These are phyloP conservation scores for Clonostachys solani DNA, from an alignment of 2,329 filamentous ascomycete genomes.

Conservation along the genomic window DNA sequence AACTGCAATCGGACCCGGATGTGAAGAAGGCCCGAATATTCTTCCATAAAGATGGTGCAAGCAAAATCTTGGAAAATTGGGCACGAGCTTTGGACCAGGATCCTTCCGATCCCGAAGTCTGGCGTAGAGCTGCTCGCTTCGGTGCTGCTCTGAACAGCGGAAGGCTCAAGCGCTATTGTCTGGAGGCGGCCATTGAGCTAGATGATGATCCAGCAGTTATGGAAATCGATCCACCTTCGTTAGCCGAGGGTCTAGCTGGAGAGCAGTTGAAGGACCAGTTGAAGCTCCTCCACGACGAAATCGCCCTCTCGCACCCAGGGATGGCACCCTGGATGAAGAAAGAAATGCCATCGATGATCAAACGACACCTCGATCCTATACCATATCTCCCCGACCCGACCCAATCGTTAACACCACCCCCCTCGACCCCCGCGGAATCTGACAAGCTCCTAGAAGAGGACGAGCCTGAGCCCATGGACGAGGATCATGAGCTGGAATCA, in stretches of 20 bases:
- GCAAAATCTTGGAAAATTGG: conserved; percentile 51
- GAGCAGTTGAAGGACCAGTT: conserved; percentile 56
- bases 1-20: conserved; percentile 45
- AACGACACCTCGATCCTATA: conserved; percentile 55
- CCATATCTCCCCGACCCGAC: conserved; percentile 55
- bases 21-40: conserved; percentile 22
- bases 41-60: conserved; percentile 25
- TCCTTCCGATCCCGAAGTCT: conserved; percentile 63
- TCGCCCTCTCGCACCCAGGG: conserved; percentile 55
- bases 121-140: conserved; percentile 56
- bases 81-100: conserved; percentile 57
- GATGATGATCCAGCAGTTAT: conserved; percentile 61
- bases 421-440: conserved; percentile 6
- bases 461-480: conserved; percentile 3
- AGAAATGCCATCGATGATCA: conserved; percentile 44
- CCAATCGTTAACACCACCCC: conserved; percentile 24
- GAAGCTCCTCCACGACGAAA: conserved; percentile 45
- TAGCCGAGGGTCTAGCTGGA: conserved; percentile 60
- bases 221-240: conserved; percentile 58
- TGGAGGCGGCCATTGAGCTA: conserved; percentile 63
- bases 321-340: conserved; percentile 53
- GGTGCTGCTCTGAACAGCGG: conserved; percentile 53
- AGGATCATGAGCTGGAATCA: conserved; percentile 11
- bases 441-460: conserved; percentile 4
- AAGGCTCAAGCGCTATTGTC: conserved; percentile 55